These are phyloP conservation scores for Blastocystis sp. DNA, from an alignment of 352 stramenopile species.

Conservation along the genomic window DNA sequence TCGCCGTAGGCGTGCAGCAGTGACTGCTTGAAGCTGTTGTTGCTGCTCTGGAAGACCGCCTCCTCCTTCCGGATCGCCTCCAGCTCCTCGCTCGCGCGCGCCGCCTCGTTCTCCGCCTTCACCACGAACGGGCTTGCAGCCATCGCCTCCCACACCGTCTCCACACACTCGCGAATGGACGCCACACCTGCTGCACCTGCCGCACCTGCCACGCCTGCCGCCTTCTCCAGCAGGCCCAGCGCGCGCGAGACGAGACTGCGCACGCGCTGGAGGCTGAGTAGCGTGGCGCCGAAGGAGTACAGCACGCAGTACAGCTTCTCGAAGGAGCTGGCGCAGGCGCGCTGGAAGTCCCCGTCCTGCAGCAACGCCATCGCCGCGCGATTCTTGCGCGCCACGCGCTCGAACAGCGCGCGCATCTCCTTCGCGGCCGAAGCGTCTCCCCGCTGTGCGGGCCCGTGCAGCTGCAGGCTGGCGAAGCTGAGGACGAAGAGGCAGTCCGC, in stretches of 20 bases:
- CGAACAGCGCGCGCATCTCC: conserved; percentile 18
- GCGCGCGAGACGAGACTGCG: neutral
- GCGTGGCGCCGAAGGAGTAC: conserved; percentile 40
- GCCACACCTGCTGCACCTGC: no score
- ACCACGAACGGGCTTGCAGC: neutral
- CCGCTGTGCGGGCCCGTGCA: neutral
- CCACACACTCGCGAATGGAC: neutral
- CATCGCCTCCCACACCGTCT: neutral
- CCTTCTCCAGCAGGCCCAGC: neutral
- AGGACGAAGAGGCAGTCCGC: conserved; percentile 31
- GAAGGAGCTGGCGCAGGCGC: conserved; percentile 37
- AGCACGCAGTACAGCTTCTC: conserved; percentile 52
- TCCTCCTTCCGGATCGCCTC: conserved; percentile 76
- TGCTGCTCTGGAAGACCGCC: conserved; percentile 84
- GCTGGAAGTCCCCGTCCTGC: conserved; percentile 39
- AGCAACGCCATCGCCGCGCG: neutral
- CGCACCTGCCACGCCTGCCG: neutral
- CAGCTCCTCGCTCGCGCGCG: neutral
- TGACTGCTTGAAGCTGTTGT: conserved; percentile 74
- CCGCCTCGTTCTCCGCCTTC: neutral
- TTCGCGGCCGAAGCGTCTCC: neutral
- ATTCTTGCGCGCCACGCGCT: neutral
- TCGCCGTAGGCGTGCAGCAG: conserved; percentile 77
- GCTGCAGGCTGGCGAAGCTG: neutral
- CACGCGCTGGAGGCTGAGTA: conserved; percentile 20